Percentiles rank a stretch among this genome's conserved stretches.
Conservation (phyloP, 2,329 filamentous ascomycete genomes). For the Venturia carpophila region DNA sequence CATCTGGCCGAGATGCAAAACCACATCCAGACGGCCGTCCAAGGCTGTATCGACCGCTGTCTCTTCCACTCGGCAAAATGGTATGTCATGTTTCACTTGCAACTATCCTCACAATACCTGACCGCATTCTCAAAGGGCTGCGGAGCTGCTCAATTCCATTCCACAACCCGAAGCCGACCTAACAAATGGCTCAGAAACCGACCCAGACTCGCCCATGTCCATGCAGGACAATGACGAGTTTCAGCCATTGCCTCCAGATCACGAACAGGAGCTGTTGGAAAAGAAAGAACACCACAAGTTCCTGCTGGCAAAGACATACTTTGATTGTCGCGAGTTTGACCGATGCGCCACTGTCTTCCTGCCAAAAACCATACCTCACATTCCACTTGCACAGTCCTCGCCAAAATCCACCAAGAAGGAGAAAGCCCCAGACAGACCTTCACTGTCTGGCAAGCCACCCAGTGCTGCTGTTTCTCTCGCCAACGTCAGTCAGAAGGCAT, state of each 20-base stretch:
- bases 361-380: conserved; percentile 63
- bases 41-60: conserved; percentile 89
- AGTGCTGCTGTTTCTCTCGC: conserved; percentile 32
- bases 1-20: conserved; percentile 55
- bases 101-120: conserved; percentile 20
- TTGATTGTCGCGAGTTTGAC: conserved; percentile 92
- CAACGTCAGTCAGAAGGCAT: conserved; percentile 73
- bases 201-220: conserved; percentile 48
- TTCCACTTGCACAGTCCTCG: conserved; percentile 26
- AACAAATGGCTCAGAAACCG: conserved; percentile 47
- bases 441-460: conserved; percentile 23
- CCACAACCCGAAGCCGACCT: conserved; percentile 42
- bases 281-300: conserved; percentile 73
- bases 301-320: conserved; percentile 84
- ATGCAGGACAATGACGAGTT: conserved; percentile 32
- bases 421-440: conserved; percentile 42
- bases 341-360: conserved; percentile 85
- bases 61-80: conserved; percentile 96
- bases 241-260: conserved; percentile 47
- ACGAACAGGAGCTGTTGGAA: conserved; percentile 67
- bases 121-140: conserved; percentile 58
- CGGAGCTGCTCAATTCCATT: conserved; percentile 83
- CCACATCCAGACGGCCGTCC: conserved; percentile 73
- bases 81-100: conserved; percentile 39
- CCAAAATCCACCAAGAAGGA: conserved; percentile 44